Conservation (phyloP, 352 stramenopile genomes). For the Pythium insidiosum region DNA sequence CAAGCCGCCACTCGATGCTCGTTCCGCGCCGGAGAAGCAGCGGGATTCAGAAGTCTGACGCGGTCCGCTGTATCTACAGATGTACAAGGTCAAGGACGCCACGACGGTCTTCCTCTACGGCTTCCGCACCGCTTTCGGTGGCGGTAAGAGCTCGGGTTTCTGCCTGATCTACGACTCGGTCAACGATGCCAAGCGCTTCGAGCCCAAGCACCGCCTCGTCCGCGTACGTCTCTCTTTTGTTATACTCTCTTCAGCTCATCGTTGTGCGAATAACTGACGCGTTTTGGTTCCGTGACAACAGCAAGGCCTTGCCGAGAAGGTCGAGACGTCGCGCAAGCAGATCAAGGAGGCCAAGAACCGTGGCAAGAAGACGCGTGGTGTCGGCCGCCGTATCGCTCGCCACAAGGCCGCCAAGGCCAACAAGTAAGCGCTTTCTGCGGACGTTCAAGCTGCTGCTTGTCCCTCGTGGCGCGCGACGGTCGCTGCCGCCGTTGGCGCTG, state of each 20-base stretch:
- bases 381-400: slow-evolving; percentile 96
- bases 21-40: too few species aligned
- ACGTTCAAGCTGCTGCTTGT: too few species aligned
- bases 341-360: slow-evolving; percentile 99
- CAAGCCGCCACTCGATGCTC: too few species aligned
- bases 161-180: slow-evolving; percentile 98
- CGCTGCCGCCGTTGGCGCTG: too few species aligned
- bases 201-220: slow-evolving; percentile 97
- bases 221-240: too few species aligned
- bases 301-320: slow-evolving; percentile 90
- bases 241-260: too few species aligned
- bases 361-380: slow-evolving; percentile 93
- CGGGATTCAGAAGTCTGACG: neutral
- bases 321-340: slow-evolving; percentile 97
- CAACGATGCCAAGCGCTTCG: slow-evolving; percentile 97
- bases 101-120: slow-evolving; percentile 96
- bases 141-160: slow-evolving; percentile 97
- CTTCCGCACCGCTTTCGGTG: slow-evolving; percentile 97
- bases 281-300: too few species aligned
- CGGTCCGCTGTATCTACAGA: slow-evolving; percentile 26
- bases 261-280: too few species aligned
- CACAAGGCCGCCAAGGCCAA: slow-evolving; percentile 99
- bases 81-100: slow-evolving; percentile 95
- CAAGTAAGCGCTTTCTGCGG: too few species aligned
- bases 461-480: too few species aligned